These are phyloP conservation scores for Rutstroemia sydowiana DNA, from an alignment of 2,329 filamentous ascomycete genomes.

Conservation along the genomic window DNA sequence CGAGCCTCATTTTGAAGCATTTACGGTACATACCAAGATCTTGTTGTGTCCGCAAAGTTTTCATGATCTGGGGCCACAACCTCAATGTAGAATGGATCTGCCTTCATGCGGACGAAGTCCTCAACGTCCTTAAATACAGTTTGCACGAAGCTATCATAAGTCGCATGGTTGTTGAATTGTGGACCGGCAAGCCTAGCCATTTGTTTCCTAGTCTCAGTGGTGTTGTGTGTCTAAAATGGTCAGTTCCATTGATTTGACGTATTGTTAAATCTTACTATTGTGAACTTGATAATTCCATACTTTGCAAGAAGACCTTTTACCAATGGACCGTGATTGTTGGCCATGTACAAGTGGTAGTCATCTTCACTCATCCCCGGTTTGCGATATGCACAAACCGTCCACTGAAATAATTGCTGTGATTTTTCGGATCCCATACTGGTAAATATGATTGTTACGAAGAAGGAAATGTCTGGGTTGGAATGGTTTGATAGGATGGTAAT, in stretches of 20 bases:
- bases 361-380: slow-evolving; percentile 41
- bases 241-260: too few species aligned
- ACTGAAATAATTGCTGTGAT: too few species aligned
- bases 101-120: slow-evolving; percentile 41
- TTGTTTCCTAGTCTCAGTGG: slow-evolving; percentile 29
- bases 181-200: slow-evolving; percentile 38
- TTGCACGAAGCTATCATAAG: slow-evolving; percentile 44
- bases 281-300: slow-evolving; percentile 42
- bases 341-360: slow-evolving; percentile 41
- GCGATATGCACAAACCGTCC: slow-evolving; percentile 40
- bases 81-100: slow-evolving; percentile 42
- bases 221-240: slow-evolving; percentile 36
- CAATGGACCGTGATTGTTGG: slow-evolving; percentile 38
- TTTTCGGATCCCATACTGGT: too few species aligned
- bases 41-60: slow-evolving; percentile 42
- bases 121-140: slow-evolving; percentile 39
- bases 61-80: slow-evolving; percentile 39
- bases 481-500: too few species aligned
- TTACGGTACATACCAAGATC: slow-evolving; percentile 6
- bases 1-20: background rate
- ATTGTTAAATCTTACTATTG: slow-evolving; percentile 28
- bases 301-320: slow-evolving; percentile 42
- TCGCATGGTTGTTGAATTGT: slow-evolving; percentile 42
- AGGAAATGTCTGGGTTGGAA: too few species aligned
- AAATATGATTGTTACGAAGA: too few species aligned